phyloP scores from a whole-genome alignment of 148 eudicot species.

The Rhododendron kiyosumense region DNA sequence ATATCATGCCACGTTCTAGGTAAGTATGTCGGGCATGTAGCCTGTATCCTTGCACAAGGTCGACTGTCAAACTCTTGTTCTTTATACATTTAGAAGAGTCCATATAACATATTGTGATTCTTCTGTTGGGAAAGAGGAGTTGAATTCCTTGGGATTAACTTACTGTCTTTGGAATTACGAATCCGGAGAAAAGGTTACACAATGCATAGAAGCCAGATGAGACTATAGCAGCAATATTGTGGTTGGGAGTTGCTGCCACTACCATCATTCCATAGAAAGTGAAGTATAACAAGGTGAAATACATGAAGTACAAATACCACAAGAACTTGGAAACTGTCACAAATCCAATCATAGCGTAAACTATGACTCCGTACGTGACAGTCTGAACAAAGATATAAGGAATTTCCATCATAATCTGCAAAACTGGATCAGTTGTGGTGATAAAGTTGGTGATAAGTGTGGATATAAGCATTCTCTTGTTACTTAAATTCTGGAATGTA shows the following conservation, averaged over 20 bases:
- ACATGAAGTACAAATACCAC: conserved; percentile 43
- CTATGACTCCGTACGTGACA: conserved; percentile 29
- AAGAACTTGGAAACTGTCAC: conserved; percentile 37
- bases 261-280: conserved; percentile 50
- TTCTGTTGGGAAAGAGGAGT: not conserved
- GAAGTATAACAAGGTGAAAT: conserved; percentile 33
- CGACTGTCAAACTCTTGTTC: not conserved
- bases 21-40: not conserved
- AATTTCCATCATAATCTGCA: conserved; percentile 35
- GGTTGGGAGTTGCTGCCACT: conserved; percentile 42
- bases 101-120: not conserved
- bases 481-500: no score
- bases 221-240: conserved; percentile 26
- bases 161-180: conserved; percentile 39
- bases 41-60: not conserved
- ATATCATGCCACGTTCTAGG: not conserved
- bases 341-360: conserved; percentile 46
- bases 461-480: no score
- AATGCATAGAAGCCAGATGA: conserved; percentile 28
- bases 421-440: not conserved
- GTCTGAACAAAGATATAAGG: conserved; percentile 34
- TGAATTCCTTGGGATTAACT: conserved; percentile 1
- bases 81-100: not conserved
- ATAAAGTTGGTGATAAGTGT: no score
- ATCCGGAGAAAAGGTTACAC: conserved; percentile 51